Evolutionary conservation across 2,329 filamentous ascomycete genomes (phyloP), one percentile per base, ranked within the genome.

Genomic region (Chalaropsis thielavioides): DNA sequence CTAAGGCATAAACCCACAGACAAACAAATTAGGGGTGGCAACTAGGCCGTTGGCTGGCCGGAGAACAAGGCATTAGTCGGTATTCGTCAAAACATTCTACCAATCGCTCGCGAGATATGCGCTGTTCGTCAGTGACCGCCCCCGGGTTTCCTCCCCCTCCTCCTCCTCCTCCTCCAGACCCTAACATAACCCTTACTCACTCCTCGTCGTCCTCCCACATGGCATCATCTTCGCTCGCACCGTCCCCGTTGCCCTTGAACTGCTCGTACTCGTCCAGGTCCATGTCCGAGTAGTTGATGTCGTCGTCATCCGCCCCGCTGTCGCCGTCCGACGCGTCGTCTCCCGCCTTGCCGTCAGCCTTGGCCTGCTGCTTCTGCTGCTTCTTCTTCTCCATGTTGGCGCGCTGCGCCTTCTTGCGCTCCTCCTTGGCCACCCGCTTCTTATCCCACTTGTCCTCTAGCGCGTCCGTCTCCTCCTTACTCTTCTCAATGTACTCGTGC

Each of bases 401-500:
- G 74, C 83, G 91, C 73, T 99, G 94, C 70, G 90, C 81, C 73
- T 86, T 86, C 76, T 84, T 87, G 69, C 94, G 81, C 65, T 83
- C 83, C 66, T 92, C 92, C 78, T 95, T 96, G 73, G 94, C 89
- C 71, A 85, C 83, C 66, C 83, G 81, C 71, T 84, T 82, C 76
- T 87, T 77, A 69, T 91, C 87, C 89, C 94, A 97, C 69, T 84
- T 82, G 77, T 86, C 83, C 70, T 97, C 92, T 70, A 96, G 76
- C 68, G 88, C 83, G 72, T 86, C 83, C 65, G 90, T 77, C 74
- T 99, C 92, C 19, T 83, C 81, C 70, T 84, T 84, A 6, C 84
- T 85, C 80, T 99, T 99, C 73, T 87, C 83, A 63, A 97, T 85
- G 72, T 90, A 95, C 73, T 96, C 91, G 74, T 99, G 94, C 94